These are phyloP conservation scores for Dysphania ambrosioides DNA, from an alignment of 148 eudicot genomes.

Conservation along the genomic window DNA sequence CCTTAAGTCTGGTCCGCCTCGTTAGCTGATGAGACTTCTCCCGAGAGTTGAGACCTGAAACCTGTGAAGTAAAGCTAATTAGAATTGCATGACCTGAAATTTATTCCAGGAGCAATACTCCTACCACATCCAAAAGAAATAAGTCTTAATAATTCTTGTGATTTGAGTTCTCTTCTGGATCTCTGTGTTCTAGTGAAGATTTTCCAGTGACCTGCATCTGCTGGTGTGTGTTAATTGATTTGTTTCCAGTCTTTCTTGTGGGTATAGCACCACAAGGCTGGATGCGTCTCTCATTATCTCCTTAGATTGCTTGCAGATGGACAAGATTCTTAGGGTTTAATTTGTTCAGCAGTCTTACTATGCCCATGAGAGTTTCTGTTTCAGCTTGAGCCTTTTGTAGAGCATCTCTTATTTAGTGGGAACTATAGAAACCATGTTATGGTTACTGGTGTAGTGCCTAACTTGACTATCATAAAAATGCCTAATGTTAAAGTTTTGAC, in stretches of 20 bases:
- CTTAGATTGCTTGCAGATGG: constrained; percentile 24
- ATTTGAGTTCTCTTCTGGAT: constrained; percentile 21
- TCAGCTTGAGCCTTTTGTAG: too few relatives aligned
- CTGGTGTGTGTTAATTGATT: constrained; percentile 22
- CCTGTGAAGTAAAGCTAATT: constrained; percentile 28
- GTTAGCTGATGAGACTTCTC: not conserved
- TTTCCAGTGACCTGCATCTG: constrained; percentile 17
- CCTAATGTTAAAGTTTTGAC: too few relatives aligned
- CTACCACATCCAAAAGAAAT: constrained; percentile 34
- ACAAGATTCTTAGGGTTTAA: constrained; percentile 17
- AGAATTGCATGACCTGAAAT: constrained; percentile 7
- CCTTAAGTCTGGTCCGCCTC: constrained; percentile 30
- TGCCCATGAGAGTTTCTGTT: too few relatives aligned
- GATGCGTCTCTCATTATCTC: too few relatives aligned
- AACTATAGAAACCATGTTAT: too few relatives aligned
- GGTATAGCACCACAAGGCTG: constrained; percentile 18
- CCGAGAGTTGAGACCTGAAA: constrained; percentile 24
- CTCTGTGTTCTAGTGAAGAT: constrained; percentile 27
- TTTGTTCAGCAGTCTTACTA: not conserved
- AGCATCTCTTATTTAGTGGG: too few relatives aligned
- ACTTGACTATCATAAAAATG: too few relatives aligned
- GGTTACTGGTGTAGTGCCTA: too few relatives aligned
- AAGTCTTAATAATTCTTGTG: constrained; percentile 29
- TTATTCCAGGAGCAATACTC: constrained; percentile 27
- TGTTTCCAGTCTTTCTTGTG: constrained; percentile 13